Evolutionary conservation across 176 grass and related monocot genomes (phyloP).

Genomic region (Triticum turgidum): DNA sequence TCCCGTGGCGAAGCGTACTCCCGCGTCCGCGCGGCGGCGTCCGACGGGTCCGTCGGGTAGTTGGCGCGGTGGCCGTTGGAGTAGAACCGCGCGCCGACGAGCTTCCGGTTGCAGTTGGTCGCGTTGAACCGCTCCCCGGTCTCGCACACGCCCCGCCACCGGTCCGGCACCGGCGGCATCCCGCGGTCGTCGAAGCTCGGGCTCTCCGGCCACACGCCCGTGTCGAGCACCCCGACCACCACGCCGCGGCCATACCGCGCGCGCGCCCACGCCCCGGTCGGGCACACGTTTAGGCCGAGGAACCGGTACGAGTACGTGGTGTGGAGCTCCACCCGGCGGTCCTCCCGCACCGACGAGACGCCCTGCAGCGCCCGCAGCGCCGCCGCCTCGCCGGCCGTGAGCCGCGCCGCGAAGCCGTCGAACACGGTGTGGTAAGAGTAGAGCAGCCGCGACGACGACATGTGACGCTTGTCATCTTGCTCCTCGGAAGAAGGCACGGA

Average conservation of each 20-base stretch:
- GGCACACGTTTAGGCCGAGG: constrained; percentile 64
- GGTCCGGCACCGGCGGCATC: constrained; percentile 32
- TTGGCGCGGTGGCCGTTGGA: constrained; percentile 81
- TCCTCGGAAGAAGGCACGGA: constrained; percentile 21
- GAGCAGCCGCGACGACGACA: constrained; percentile 52
- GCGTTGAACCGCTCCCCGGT: constrained; percentile 63
- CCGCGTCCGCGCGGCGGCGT: constrained; percentile 18
- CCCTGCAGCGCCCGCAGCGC: constrained; percentile 44
- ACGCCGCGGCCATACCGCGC: constrained; percentile 55
- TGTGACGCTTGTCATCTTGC: constrained; percentile 17
- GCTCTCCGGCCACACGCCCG: constrained; percentile 91
- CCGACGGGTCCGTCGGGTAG: constrained; percentile 53
- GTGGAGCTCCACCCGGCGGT: constrained; percentile 69
- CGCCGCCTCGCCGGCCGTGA: constrained; percentile 52
- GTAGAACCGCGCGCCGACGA: constrained; percentile 95
- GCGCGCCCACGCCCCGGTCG: constrained; percentile 57
- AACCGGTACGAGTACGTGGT: constrained; percentile 88
- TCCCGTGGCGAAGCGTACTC: constrained; percentile 90
- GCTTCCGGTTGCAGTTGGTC: constrained; percentile 77
- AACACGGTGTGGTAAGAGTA: constrained; percentile 86
- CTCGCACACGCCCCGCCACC: constrained; percentile 73
- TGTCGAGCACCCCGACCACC: constrained; percentile 89
- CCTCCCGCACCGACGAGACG: constrained; percentile 63
- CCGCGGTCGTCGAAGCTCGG: constrained; percentile 75
- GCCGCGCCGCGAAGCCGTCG: constrained; percentile 79